A percentile compares a stretch with the other conserved stretches of the same genome.
Conservation (phyloP, 1,139 yeast genomes). For the Protomyces macrosporus region DNA sequence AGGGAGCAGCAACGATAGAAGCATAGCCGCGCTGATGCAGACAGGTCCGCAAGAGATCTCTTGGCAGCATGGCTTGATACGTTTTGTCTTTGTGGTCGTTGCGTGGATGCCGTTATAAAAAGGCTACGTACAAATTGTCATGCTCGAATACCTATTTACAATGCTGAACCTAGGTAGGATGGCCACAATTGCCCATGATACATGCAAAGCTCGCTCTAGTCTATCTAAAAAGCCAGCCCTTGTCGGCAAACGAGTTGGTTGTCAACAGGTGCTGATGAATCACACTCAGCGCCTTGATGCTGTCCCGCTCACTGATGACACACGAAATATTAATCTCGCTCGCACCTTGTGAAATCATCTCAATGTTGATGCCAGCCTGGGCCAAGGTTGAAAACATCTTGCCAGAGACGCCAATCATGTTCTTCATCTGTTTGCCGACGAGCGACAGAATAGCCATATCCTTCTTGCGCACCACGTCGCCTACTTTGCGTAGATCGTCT, state of each 20-base stretch:
- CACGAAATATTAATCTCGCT: conserved; percentile 95
- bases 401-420: conserved; percentile 93
- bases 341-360: conserved; percentile 98
- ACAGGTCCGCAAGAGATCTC: not conserved
- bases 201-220: too few species aligned
- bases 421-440: conserved; percentile 96
- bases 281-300: conserved; percentile 77
- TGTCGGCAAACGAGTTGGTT: conserved; percentile 21
- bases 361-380: conserved; percentile 85
- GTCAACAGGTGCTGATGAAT: conserved; percentile 68
- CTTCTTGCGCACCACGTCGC: conserved; percentile 80
- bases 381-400: conserved; percentile 94
- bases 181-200: not conserved
- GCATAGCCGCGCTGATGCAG: not conserved
- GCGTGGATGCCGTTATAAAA: not conserved
- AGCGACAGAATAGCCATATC: conserved; percentile 86
- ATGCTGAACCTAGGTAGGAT: not conserved
- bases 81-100: not conserved
- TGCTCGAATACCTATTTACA: not conserved
- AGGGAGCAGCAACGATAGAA: not conserved
- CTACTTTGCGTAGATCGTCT: conserved; percentile 69
- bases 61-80: not conserved
- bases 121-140: not conserved
- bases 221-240: conserved; percentile 19
- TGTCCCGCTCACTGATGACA: conserved; percentile 77